Conservation (phyloP, 2,329 filamentous ascomycete species). For the Berkeleyomyces basicola region DNA sequence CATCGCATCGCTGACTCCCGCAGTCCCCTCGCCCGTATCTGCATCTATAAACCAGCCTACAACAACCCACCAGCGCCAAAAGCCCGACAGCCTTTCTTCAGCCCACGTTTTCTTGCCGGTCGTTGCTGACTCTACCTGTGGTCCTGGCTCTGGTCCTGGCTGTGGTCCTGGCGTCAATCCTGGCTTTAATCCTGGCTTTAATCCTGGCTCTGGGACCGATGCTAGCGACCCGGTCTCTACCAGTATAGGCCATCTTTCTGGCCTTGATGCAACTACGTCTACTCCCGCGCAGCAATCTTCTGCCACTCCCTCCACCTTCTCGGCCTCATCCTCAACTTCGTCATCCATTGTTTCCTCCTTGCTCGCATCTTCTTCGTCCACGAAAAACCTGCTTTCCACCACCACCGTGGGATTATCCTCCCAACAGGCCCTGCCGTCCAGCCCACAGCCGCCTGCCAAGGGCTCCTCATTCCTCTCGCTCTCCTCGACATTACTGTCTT, state of each 20-base stretch:
- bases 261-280: constrained; percentile 9
- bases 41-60: not conserved
- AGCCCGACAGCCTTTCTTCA: constrained; percentile 2
- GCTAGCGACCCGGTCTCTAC: constrained; percentile 8
- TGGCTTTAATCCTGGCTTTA: not conserved
- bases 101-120: constrained; percentile 9
- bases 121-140: constrained; percentile 1
- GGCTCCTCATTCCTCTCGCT: constrained; percentile 4
- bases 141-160: constrained; percentile 1
- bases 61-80: not conserved
- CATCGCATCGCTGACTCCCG: not conserved
- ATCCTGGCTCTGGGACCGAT: not conserved
- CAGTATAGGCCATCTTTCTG: constrained; percentile 16
- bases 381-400: constrained; percentile 7
- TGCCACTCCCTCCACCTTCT: constrained; percentile 12
- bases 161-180: not conserved
- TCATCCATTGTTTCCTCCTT: not conserved
- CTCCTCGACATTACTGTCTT: constrained; percentile 6
- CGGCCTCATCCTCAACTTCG: constrained; percentile 5
- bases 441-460: constrained; percentile 1
- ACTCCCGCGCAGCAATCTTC: constrained; percentile 15
- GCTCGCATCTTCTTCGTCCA: not conserved
- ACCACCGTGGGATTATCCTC: constrained; percentile 9
- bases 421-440: constrained; percentile 5
- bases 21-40: not conserved